Evolutionary conservation across 257 asterid species (phyloP).

Genomic region (Thymus quinquecostatus): DNA sequence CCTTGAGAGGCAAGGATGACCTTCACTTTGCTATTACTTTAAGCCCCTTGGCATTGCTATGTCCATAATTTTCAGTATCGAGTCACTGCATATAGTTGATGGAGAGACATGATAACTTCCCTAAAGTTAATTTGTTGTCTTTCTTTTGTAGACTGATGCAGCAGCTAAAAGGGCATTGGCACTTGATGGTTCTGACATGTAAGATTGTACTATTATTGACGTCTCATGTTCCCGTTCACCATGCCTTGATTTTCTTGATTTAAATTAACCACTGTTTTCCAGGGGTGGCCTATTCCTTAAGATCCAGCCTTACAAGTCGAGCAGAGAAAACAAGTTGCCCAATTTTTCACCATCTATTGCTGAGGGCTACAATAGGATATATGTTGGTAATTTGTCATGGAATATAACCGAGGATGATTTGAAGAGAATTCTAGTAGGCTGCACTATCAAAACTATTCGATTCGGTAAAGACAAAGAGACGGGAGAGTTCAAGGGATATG

Average conservation of each 20-base stretch:
- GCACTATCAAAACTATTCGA: constrained; percentile 62
- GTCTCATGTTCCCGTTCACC: not conserved
- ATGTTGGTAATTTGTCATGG: constrained; percentile 87
- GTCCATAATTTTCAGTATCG: not conserved
- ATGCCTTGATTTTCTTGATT: constrained; percentile 20
- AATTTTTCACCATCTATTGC: constrained; percentile 63
- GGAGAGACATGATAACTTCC: not conserved
- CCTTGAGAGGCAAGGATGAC: not conserved
- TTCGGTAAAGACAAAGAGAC: constrained; percentile 91
- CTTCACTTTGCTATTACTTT: constrained; percentile 3
- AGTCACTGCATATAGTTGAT: constrained; percentile 11
- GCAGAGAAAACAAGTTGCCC: constrained; percentile 51
- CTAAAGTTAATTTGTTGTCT: constrained; percentile 12
- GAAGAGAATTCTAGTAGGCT: constrained; percentile 60
- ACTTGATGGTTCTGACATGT: constrained; percentile 94
- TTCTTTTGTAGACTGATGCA: constrained; percentile 75
- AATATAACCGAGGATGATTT: constrained; percentile 79
- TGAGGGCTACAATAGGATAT: constrained; percentile 87
- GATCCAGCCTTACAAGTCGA: constrained; percentile 74
- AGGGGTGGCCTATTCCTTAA: constrained; percentile 93
- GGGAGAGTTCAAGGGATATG: constrained; percentile 83
- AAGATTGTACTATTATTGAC: constrained; percentile 38
- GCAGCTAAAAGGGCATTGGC: constrained; percentile 92
- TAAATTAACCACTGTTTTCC: constrained; percentile 28
- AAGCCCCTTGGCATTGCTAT: not conserved